Percentiles rank a stretch among this genome's conserved stretches.
Evolutionary conservation across 2,329 filamentous ascomycete genomes (phyloP).

Genomic region (Arthrobotrys musiformis): DNA sequence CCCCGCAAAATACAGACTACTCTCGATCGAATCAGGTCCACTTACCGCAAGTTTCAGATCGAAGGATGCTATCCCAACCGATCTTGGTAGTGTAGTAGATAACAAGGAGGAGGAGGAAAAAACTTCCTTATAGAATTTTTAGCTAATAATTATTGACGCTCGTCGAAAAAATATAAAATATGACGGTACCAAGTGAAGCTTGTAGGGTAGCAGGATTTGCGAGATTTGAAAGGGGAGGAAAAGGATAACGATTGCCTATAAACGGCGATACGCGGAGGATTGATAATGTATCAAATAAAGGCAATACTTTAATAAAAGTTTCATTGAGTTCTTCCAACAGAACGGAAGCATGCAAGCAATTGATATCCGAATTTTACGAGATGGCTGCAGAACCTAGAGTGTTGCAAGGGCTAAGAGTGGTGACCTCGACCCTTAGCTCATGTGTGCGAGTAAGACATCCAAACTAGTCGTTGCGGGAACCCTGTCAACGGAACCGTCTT

Average conservation of each 20-base stretch:
- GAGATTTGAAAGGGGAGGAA: not conserved
- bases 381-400: conserved; percentile 54
- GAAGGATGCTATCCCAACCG: conserved; percentile 31
- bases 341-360: conserved; percentile 32
- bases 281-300: conserved; percentile 43
- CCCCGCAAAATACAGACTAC: conserved; percentile 44
- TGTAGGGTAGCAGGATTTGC: conserved; percentile 12
- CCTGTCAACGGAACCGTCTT: conserved; percentile 47
- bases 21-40: conserved; percentile 48
- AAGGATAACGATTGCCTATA: conserved; percentile 21
- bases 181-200: conserved; percentile 25
- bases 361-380: conserved; percentile 55
- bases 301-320: conserved; percentile 37
- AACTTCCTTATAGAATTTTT: conserved; percentile 2
- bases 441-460: conserved; percentile 53
- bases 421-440: conserved; percentile 47
- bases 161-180: conserved; percentile 8
- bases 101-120: conserved; percentile 9
- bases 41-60: conserved; percentile 56
- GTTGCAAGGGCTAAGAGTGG: conserved; percentile 52
- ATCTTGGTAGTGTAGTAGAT: conserved; percentile 40
- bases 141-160: not conserved
- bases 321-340: conserved; percentile 6
- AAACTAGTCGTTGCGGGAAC: conserved; percentile 52
- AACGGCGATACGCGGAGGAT: conserved; percentile 45